phyloP scores from a whole-genome alignment of 192 early-diverging fungal species.

The Entomortierella chlamydospora region DNA sequence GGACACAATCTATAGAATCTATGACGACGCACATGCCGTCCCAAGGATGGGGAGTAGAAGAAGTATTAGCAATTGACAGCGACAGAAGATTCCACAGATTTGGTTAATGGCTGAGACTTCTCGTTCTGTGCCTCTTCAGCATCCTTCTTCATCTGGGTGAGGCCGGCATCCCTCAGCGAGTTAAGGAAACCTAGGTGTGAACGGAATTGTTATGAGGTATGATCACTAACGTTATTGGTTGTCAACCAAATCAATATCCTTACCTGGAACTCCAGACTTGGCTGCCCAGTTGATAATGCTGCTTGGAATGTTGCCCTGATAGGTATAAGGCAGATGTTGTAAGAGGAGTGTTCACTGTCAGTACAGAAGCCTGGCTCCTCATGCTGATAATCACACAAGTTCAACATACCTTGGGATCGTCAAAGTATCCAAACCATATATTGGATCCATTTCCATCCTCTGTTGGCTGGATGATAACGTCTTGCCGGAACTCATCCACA shows the following conservation, averaged over 20 bases:
- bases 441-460: constrained; percentile 54
- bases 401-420: constrained; percentile 58
- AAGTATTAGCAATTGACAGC: constrained; percentile 14
- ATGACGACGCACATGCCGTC: no score
- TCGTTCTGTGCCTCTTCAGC: constrained; percentile 15
- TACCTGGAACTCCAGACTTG: constrained; percentile 39
- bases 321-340: neutral
- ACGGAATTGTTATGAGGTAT: neutral
- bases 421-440: constrained; percentile 61
- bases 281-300: constrained; percentile 52
- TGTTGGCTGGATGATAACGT: constrained; percentile 54
- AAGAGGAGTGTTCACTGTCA: neutral
- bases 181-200: constrained; percentile 29
- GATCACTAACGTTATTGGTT: no score
- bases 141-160: constrained; percentile 29
- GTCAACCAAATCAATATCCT: no score
- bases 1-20: no score
- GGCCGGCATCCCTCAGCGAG: constrained; percentile 29
- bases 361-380: neutral
- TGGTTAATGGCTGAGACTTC: constrained; percentile 4
- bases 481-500: constrained; percentile 62
- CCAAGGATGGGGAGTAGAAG: neutral
- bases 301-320: constrained; percentile 41
- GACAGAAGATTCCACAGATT: neutral
- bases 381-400: no score